Evolutionary conservation across 805 yeast species (phyloP), one percentile per base, ranked within the genome.

Genomic region (Blastobotrys americana): DNA sequence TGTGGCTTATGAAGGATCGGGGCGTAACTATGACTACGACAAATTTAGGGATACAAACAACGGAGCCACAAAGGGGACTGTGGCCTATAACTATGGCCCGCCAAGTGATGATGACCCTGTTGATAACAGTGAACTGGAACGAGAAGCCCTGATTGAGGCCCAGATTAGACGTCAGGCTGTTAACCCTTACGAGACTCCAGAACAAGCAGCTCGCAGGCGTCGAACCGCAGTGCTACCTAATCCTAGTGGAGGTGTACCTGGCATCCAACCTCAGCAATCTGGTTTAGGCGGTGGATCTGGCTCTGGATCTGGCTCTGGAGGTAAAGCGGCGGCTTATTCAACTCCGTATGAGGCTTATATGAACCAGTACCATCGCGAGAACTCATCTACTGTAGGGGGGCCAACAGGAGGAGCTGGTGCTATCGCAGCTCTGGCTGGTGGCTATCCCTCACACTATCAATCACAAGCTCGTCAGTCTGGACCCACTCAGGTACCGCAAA

Each of bases 341-440:
- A 19, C 23, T 13, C 41, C 41, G 3, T 39, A 39, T n/a, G 41
- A 39, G 17, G n/a, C 4, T 31, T 39, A n/a, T 23, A 39, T 39
- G 41, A 13, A n/a, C 18, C 25, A 23, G 20, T 39, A 21, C 13
- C 20, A 36, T n/a, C 39, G 39, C 20, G 13, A 18, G n/a, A 21
- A 16, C 8, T n/a, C n/a, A n/a, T 9, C 20, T 5, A 36, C 39
- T 25, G 17, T 34, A 34, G 15, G 15, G 5, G 17, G 17, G 35
- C 35, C 15, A 18, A 16, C 4, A 18, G 35, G 17, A 4, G 38
- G 18, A n/a, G 4, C 19, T 19, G 21, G 18, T 15, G 21, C 38
- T 22, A n/a, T 19, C 18, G 38, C 38, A 10, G 38, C 38, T 5
- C 19, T 35, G n/a, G 38, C 38, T n/a, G 38, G 21, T n/a, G 6